A percentile compares a stretch with the other conserved stretches of the same genome.
phyloP scores from a whole-genome alignment of 805 yeast genomes.

The Candida mattraensis region DNA sequence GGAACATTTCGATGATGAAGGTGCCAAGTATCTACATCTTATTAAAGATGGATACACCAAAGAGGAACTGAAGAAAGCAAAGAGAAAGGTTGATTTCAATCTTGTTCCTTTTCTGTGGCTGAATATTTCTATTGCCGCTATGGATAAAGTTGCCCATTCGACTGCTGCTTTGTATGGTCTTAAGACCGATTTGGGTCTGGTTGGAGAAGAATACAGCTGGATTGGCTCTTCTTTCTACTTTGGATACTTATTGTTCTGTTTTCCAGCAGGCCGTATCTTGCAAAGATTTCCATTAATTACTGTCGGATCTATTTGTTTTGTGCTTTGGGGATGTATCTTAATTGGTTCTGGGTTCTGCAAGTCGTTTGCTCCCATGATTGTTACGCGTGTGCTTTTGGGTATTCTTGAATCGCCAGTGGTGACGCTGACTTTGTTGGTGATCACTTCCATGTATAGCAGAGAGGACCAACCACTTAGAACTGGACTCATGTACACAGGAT shows the following conservation, averaged over 20 bases:
- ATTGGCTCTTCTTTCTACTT: slow-evolving; percentile 36
- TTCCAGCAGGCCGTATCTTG: slow-evolving; percentile 39
- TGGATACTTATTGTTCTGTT: slow-evolving; percentile 34
- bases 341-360: slow-evolving; percentile 44
- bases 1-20: slow-evolving; percentile 11
- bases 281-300: slow-evolving; percentile 36
- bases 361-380: slow-evolving; percentile 44
- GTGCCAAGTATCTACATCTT: slow-evolving; percentile 9
- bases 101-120: slow-evolving; percentile 48
- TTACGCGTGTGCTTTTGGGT: slow-evolving; percentile 48
- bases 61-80: slow-evolving; percentile 8
- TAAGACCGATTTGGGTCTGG: slow-evolving; percentile 37
- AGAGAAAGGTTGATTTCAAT: slow-evolving; percentile 47
- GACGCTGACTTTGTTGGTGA: slow-evolving; percentile 55
- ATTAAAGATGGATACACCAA: slow-evolving; percentile 14
- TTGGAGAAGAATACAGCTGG: slow-evolving; percentile 33
- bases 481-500: slow-evolving; percentile 43
- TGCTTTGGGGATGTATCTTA: slow-evolving; percentile 37
- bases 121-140: slow-evolving; percentile 28
- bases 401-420: slow-evolving; percentile 52
- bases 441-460: slow-evolving; percentile 54
- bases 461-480: slow-evolving; percentile 42
- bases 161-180: slow-evolving; percentile 41
- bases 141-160: slow-evolving; percentile 40
- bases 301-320: slow-evolving; percentile 30